phyloP scores from a whole-genome alignment of 1,284 basidiomycete species.

The Gyrodon tennesseensis region DNA sequence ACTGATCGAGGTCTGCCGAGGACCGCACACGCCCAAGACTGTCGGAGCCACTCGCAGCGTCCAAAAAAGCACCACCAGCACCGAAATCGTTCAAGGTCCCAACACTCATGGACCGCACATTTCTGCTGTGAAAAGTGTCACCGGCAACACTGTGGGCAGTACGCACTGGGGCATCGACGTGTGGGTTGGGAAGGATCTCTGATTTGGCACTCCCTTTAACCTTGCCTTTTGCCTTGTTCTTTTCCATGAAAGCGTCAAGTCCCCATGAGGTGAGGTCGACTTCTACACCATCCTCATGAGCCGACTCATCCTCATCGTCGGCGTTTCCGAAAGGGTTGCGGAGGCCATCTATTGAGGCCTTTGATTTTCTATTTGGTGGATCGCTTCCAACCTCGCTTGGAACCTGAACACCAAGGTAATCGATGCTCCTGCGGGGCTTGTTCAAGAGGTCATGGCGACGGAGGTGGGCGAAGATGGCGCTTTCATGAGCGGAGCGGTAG shows the following conservation, averaged over 20 bases:
- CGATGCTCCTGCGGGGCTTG: conserved; percentile 53
- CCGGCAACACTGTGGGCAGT: conserved; percentile 40
- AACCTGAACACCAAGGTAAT: conserved; percentile 67
- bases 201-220: conserved; percentile 54
- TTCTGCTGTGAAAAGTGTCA: conserved; percentile 43
- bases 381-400: conserved; percentile 62
- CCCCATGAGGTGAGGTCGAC: conserved; percentile 84
- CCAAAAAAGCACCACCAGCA: conserved; percentile 50
- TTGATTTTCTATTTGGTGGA: conserved; percentile 50
- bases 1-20: conserved; percentile 56
- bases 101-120: conserved; percentile 62
- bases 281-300: conserved; percentile 57
- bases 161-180: conserved; percentile 46
- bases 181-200: conserved; percentile 54
- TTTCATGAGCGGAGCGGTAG: conserved; percentile 69
- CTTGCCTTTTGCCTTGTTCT: conserved; percentile 57
- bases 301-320: conserved; percentile 57
- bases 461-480: conserved; percentile 75
- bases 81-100: conserved; percentile 60
- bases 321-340: conserved; percentile 70
- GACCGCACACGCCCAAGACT: conserved; percentile 44
- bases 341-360: conserved; percentile 61
- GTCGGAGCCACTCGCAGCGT: conserved; percentile 41
- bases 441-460: conserved; percentile 48
- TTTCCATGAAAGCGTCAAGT: conserved; percentile 69